Conservation (phyloP, 805 yeast genomes). For the Torulaspora delbrueckii region DNA sequence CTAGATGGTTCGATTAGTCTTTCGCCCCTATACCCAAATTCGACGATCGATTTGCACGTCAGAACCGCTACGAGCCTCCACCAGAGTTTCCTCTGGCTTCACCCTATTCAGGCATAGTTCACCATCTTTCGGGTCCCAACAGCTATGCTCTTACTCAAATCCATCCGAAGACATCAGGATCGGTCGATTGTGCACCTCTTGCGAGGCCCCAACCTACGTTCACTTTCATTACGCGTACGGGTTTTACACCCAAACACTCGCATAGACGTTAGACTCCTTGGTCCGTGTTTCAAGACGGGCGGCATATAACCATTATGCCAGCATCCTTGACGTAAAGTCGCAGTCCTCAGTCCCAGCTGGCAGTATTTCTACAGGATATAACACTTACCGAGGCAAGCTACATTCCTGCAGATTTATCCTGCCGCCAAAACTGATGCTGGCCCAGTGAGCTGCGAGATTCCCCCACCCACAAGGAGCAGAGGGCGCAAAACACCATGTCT, state of each 20-base stretch:
- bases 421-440: slow-evolving; percentile 39
- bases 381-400: slow-evolving; percentile 34
- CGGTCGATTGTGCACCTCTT: slow-evolving; percentile 39
- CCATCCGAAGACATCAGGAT: slow-evolving; percentile 40
- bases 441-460: slow-evolving; percentile 32
- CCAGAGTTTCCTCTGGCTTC: slow-evolving; percentile 45
- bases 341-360: slow-evolving; percentile 36
- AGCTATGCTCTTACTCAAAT: slow-evolving; percentile 42
- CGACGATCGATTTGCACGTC: slow-evolving; percentile 44
- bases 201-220: slow-evolving; percentile 36
- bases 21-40: slow-evolving; percentile 43
- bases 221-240: slow-evolving; percentile 41
- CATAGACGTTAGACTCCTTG: slow-evolving; percentile 42
- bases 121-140: slow-evolving; percentile 45
- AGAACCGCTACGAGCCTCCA: slow-evolving; percentile 45
- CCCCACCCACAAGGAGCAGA: slow-evolving; percentile 32
- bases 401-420: slow-evolving; percentile 36
- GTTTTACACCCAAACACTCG: slow-evolving; percentile 41
- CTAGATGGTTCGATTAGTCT: slow-evolving; percentile 43
- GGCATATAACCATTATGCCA: slow-evolving; percentile 37
- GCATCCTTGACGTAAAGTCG: slow-evolving; percentile 37
- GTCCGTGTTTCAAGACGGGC: slow-evolving; percentile 42
- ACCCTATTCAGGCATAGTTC: slow-evolving; percentile 44
- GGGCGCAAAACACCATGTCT: slow-evolving; percentile 35
- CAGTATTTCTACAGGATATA: slow-evolving; percentile 34